phyloP scores from a whole-genome alignment of 2,329 filamentous ascomycete species.

The Exserohilum turcica region DNA sequence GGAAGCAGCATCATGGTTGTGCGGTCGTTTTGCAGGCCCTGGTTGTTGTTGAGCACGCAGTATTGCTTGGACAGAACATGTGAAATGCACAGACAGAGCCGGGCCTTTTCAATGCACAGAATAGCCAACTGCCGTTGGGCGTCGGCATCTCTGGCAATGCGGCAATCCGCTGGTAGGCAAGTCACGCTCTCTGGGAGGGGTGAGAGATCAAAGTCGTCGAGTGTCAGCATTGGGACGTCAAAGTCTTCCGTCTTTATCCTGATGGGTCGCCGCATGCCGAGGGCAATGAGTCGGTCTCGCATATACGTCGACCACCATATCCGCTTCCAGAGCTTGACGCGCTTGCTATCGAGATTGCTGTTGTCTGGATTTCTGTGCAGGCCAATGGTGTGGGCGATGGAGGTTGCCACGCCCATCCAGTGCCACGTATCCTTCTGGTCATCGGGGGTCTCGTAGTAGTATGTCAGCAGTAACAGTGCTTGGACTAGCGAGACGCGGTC shows the following conservation, averaged over 20 bases:
- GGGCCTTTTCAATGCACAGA: conserved; percentile 91
- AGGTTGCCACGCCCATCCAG: conserved; percentile 97
- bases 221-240: conserved; percentile 85
- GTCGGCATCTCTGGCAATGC: conserved; percentile 69
- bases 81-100: conserved; percentile 86
- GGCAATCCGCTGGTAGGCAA: conserved; percentile 72
- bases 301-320: conserved; percentile 99
- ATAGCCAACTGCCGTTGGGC: conserved; percentile 80
- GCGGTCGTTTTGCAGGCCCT: conserved; percentile 70
- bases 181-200: conserved; percentile 69
- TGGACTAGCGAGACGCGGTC: conserved; percentile 90
- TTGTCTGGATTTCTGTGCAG: conserved; percentile 84
- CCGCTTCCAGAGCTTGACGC: conserved; percentile 86
- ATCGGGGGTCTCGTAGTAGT: conserved; percentile 96
- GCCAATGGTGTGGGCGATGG: conserved; percentile 89
- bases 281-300: conserved; percentile 86
- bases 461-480: conserved; percentile 87
- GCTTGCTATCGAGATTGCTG: conserved; percentile 73
- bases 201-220: conserved; percentile 82
- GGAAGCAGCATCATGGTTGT: conserved; percentile 88
- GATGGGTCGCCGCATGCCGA: conserved; percentile 92
- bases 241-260: conserved; percentile 93
- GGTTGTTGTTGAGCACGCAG: conserved; percentile 84
- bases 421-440: conserved; percentile 99
- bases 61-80: conserved; percentile 90